Base-by-base conservation (phyloP, 305 asterid genomes). In the Caryopteris hybrid region DNA sequence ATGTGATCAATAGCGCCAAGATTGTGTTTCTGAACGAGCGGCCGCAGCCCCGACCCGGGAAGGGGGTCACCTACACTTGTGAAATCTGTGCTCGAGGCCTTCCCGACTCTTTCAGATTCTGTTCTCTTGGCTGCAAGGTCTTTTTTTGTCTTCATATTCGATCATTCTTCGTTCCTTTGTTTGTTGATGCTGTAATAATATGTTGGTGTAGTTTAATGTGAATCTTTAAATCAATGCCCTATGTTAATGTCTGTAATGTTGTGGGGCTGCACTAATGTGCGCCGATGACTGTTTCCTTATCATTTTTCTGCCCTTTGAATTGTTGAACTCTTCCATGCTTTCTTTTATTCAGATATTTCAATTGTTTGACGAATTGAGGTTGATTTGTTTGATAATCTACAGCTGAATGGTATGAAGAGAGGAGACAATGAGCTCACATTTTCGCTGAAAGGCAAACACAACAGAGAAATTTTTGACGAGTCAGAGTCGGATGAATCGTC, bases 71-170 rank as follows among this genome's bases (percentile, higher is more conserved):
- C 43, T 79, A 72, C 76, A 83, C 84, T 42, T 88, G 96, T 14
- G 76, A 86, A 66, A 76, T 84, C 42, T 86, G 92, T 12, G 80
- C 74, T 4, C 77, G 96, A 0, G 79, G 89, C 74, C 87, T 88
- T 0, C 87, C 83, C 3, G 91, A 86, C 41, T 33, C 81, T 5
- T 88, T 88, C 83, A 50, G 78, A 38, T 88, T 88, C 78, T 88
- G 96, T 53, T 88, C 92, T 4, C 80, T 88, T 4, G 96, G 81
- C 42, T 88, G 96, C 86, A 88, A 88, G 92, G 95, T 85, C 13
- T 12, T 1, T 3, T 53, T 21, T 0, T 12, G 17, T 14, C 31
- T 23, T 38, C 3, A 7, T 8, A 11, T 13, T 13, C 23, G 16
- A 4, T 8, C 8, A 3, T 2, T 50, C 2, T 8, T 22, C 10